Evolutionary conservation across 768 basidiomycete genomes (phyloP), one percentile per base, ranked within the genome.

Genomic region (Phlegmacium glaucopus): DNA sequence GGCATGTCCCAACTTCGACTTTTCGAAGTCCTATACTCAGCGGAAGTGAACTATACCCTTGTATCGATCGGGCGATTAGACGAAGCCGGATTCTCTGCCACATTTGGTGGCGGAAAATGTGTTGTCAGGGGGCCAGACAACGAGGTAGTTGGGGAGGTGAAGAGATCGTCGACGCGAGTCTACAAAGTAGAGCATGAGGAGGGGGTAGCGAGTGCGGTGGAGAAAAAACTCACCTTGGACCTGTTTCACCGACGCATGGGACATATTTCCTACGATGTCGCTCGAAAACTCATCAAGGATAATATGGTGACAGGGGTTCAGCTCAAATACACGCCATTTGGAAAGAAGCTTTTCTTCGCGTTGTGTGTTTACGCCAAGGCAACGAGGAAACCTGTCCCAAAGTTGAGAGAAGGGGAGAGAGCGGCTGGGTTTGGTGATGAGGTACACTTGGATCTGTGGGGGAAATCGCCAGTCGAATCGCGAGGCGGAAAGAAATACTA

Each of bases 361-460:
- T 69, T 70, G 0, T 79, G 77, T 40, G 22, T 22, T 57, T 71
- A 2, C 70, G 74, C 66, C 1, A 78, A 77, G 54, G 60, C 62
- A 0, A 73, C 57, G 1, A 44, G 61, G 0, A 67, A 69, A 46
- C 57, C 69, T 0, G 51, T 71, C 22, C 43, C 56, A 13, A 66
- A 66, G 44, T 61, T 62, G 7, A 52, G 62, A 1, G 38, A 59
- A n/a, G 61, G 63, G 1, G 56, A 66, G 4, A 54, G 55, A 3
- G 61, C 67, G 0, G 53, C 43, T 1, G 53, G 48, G 1, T 63
- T 75, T 49, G 66, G 72, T 9, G 65, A 66, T 1, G 60, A 68
- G 17, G 46, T 77, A 9, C 66, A 74, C 50, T 54, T 60, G 1
- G 70, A 79, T 50, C 32, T 78, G 0, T 79, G 77, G 74, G 76